A percentile compares a stretch with the other conserved stretches of the same genome.
phyloP scores from a whole-genome alignment of 2,329 filamentous ascomycete genomes.

The Podosphaera fusca region DNA sequence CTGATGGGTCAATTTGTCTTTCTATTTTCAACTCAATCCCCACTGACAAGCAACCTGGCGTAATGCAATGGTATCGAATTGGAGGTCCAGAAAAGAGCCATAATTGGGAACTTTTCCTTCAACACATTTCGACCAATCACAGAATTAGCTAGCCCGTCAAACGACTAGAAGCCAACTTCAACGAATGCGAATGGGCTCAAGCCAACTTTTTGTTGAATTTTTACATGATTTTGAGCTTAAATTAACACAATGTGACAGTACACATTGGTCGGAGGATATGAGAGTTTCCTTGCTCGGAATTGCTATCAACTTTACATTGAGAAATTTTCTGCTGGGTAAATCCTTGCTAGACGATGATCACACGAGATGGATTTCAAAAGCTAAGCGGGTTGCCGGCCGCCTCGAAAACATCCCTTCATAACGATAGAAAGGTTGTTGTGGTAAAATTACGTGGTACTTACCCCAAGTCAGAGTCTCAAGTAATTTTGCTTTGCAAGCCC shows the following conservation, averaged over 20 bases:
- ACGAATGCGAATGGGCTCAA: not conserved
- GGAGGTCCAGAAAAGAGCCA: not conserved
- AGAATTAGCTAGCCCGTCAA: not conserved
- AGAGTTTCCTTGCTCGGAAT: too few species aligned
- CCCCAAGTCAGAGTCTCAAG: not conserved
- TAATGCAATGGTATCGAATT: not conserved
- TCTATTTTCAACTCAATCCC: not conserved
- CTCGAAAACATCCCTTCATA: not conserved
- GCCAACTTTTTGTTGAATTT: not conserved
- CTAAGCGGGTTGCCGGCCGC: not conserved
- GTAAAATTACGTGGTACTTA: not conserved
- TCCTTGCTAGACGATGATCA: not conserved
- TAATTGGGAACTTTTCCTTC: not conserved
- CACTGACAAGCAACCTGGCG: not conserved
- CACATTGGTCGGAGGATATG: too few species aligned
- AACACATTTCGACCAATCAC: not conserved
- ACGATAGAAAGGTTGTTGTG: not conserved
- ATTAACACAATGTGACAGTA: not conserved
- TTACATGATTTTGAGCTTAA: not conserved
- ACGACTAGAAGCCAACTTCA: not conserved
- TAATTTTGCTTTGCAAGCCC: too few species aligned
- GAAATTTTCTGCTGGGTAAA: not conserved
- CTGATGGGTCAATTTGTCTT: not conserved
- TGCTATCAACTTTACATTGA: not conserved
- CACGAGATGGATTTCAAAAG: not conserved